Conservation (phyloP, 108 stramenopile species). For the Conticribra weissflogii region DNA sequence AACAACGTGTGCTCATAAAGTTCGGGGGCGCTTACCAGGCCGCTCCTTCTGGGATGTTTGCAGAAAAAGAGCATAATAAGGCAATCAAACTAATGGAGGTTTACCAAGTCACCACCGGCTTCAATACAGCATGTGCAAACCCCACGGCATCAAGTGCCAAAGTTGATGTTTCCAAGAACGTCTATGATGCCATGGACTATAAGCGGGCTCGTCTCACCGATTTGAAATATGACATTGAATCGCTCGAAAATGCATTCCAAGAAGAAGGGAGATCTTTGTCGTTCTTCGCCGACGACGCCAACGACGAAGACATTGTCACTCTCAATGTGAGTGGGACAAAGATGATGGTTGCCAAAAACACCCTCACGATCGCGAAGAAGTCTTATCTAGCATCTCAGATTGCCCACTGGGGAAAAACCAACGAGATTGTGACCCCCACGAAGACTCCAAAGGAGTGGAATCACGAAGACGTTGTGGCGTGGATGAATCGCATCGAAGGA, state of each 20-base stretch:
- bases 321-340: slow-evolving; percentile 50
- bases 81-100: slow-evolving; percentile 22
- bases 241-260: slow-evolving; percentile 27
- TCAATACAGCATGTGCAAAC: background rate
- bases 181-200: slow-evolving; percentile 28
- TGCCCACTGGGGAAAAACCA: no score
- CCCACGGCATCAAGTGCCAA: slow-evolving; percentile 7
- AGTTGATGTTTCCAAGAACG: slow-evolving; percentile 21
- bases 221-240: slow-evolving; percentile 8
- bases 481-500: no score
- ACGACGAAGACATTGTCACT: slow-evolving; percentile 24
- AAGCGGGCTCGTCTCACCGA: slow-evolving; percentile 8
- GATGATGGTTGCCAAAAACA: slow-evolving; percentile 31
- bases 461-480: no score
- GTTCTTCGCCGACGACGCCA: slow-evolving; percentile 14
- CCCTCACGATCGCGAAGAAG: no score
- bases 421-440: no score
- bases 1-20: background rate
- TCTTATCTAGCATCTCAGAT: no score
- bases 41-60: background rate
- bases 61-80: background rate
- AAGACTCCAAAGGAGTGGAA: no score
- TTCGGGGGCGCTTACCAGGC: slow-evolving; percentile 4
- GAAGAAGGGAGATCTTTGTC: slow-evolving; percentile 29
- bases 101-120: slow-evolving; percentile 6